Evolutionary conservation across 352 stramenopile species (phyloP), one percentile per base, ranked within the genome.

Genomic region (Phytophthora sp.): DNA sequence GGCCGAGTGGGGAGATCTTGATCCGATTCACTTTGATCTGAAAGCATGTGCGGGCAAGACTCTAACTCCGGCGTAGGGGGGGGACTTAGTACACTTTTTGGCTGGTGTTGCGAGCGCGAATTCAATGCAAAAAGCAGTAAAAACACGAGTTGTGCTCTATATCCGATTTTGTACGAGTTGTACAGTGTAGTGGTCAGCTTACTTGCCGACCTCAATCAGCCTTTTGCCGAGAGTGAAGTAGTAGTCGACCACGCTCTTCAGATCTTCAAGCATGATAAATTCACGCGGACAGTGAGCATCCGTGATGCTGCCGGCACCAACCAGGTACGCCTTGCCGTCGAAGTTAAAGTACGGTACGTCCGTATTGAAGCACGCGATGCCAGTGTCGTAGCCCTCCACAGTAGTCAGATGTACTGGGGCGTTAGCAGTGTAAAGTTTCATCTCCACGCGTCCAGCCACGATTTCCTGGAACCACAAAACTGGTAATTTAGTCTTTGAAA

Each of bases 301-400:
- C 5, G 79, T 90, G 66, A 93, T 93, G 56, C 72, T 88, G 47
- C 84, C 84, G 6, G 82, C 82, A 24, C 84, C 84, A n/a, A 93
- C 73, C 27, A 93, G 73, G 57, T 91, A 93, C n/a, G 82, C 80
- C 58, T 87, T 90, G 42, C 84, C 84, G 30, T 90, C 80, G 53
- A 88, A 93, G 36, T 89, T 74, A 62, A 95, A 93, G 75, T 94
- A 96, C 31, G 87, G 85, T n/a, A 96, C 89, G 33, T 96, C 89
- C 0, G 89, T 95, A 65, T 96, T 96, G 71, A 95, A 96, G 27
- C 81, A 93, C 6, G 89, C 89, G 15, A 96, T 71, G 27, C 90
- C 86, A 23, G 83, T 94, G 27, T 93, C 82, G 61, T 95, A 96
- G n/a, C 87, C 89, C 31, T 91, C 81, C 4, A 96, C 71, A 7